Conservation (phyloP, 192 early-diverging fungal species). For the Haplosporangium gracile region DNA sequence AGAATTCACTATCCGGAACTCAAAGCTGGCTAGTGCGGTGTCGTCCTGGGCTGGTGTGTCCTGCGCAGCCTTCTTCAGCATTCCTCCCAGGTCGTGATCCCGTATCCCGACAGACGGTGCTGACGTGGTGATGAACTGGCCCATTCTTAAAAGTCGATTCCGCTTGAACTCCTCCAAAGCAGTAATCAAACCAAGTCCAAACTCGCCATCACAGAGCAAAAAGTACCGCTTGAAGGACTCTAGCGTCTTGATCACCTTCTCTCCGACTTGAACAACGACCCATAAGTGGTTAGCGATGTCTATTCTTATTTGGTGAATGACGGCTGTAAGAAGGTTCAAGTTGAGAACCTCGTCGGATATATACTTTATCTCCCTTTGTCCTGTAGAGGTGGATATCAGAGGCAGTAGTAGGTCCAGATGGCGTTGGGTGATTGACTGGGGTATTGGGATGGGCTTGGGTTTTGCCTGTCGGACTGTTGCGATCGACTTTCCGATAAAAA, state of each 20-base stretch:
- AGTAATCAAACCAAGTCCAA: slow-evolving; percentile 68
- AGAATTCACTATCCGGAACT: slow-evolving; percentile 18
- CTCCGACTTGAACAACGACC: slow-evolving; percentile 74
- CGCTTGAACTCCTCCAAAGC: slow-evolving; percentile 62
- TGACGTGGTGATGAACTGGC: slow-evolving; percentile 25
- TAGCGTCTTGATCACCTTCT: slow-evolving; percentile 69
- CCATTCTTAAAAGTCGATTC: slow-evolving; percentile 38
- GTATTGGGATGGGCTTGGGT: slow-evolving; percentile 45
- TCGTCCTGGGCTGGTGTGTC: slow-evolving; percentile 36
- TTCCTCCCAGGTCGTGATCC: slow-evolving; percentile 32
- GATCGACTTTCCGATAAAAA: slow-evolving; percentile 79
- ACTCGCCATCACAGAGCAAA: slow-evolving; percentile 73
- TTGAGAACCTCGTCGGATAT: slow-evolving; percentile 53
- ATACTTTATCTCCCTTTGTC: slow-evolving; percentile 13
- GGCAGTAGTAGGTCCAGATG: slow-evolving; percentile 30
- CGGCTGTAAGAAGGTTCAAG: slow-evolving; percentile 49
- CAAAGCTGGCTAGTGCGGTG: slow-evolving; percentile 22
- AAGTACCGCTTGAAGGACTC: slow-evolving; percentile 72
- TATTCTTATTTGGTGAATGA: slow-evolving; percentile 63
- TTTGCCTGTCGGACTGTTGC: slow-evolving; percentile 63
- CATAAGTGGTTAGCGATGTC: slow-evolving; percentile 73
- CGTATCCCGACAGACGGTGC: slow-evolving; percentile 40
- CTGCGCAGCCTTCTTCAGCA: slow-evolving; percentile 38
- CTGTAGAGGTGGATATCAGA: slow-evolving; percentile 19
- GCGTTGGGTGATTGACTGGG: slow-evolving; percentile 28